Base-by-base conservation (phyloP, 2,329 filamentous ascomycete genomes). In the Penicillium sp. region DNA sequence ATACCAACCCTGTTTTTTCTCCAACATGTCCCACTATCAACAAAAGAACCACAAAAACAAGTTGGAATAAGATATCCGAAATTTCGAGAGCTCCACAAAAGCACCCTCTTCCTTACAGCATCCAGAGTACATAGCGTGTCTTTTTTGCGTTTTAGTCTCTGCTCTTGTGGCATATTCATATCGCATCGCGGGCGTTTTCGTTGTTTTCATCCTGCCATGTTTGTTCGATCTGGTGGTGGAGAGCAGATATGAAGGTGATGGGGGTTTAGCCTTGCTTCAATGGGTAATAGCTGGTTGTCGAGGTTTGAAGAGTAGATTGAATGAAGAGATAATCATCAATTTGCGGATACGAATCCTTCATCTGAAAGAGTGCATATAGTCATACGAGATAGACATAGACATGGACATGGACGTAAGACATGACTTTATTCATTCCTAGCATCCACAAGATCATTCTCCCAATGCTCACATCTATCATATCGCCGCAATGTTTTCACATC, bases 1-100 rank as follows among this genome's bases (percentile, higher is more conserved):
- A 66, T 60, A 65, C 61, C 60, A 66, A 58, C 64, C 57, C 55
- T 60, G 31, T 31, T 31, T 60, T 54, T 22, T 22, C 49, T 56
- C 53, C 46, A 22, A 60, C 51, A 54, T 50, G 46, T 55, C 35
- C 33, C 35, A 19, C 31, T 46, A 49, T 19, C 49, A 51, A 39
- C 36, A 43, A 55, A 47, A 54, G 37, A 56, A 55, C 37, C 57
- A 40, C 39, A 49, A 58, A 55, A 49, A 19, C 4, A 55, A 24
- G 51, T 55, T 58, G 53, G 54, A 43, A 33, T 33, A 31, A 19
- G 31, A 43, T 19, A 63, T 61, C 44, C 51, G 54, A 47, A 46
- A 31, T 35, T 35, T 41, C 19, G 54, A 56, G 27, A 54, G 52
- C 27, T 39, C 24, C 54, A 58, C 54, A 58, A 56, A 58, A 46